These are phyloP conservation scores for Lasiodiplodia sp. DNA, from an alignment of 2,329 filamentous ascomycete species.

Conservation along the genomic window DNA sequence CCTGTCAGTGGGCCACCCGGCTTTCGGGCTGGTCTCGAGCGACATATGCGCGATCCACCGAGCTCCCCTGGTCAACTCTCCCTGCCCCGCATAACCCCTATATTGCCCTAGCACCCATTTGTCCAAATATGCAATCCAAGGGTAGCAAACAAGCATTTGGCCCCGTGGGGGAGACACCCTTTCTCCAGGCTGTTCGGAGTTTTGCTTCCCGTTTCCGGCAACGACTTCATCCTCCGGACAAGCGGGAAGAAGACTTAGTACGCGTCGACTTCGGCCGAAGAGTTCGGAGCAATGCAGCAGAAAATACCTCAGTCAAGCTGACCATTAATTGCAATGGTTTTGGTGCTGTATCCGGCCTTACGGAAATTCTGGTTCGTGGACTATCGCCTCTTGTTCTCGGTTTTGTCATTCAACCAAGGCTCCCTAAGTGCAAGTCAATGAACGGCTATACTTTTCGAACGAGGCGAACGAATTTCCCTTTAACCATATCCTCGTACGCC, in stretches of 20 bases:
- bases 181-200: not conserved
- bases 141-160: not conserved
- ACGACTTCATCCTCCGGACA: not conserved
- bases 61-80: not conserved
- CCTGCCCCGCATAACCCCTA: not conserved
- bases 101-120: not conserved
- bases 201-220: not conserved
- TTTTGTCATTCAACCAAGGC: not conserved
- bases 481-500: too few species aligned
- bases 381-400: not conserved
- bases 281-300: not conserved
- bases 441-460: too few species aligned
- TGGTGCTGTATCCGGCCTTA: not conserved
- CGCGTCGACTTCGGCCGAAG: not conserved
- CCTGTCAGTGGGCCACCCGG: not conserved
- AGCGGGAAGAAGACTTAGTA: not conserved
- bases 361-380: not conserved
- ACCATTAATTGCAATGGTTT: not conserved
- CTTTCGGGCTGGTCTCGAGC: slow-evolving; percentile 2
- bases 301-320: not conserved
- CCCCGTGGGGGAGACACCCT: not conserved
- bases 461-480: too few species aligned
- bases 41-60: slow-evolving; percentile 12
- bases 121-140: not conserved
- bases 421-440: too few species aligned